Evolutionary conservation across 371 early-diverging fungal genomes (phyloP), one percentile per base, ranked within the genome.

Genomic region (Rhizomucor miehei): DNA sequence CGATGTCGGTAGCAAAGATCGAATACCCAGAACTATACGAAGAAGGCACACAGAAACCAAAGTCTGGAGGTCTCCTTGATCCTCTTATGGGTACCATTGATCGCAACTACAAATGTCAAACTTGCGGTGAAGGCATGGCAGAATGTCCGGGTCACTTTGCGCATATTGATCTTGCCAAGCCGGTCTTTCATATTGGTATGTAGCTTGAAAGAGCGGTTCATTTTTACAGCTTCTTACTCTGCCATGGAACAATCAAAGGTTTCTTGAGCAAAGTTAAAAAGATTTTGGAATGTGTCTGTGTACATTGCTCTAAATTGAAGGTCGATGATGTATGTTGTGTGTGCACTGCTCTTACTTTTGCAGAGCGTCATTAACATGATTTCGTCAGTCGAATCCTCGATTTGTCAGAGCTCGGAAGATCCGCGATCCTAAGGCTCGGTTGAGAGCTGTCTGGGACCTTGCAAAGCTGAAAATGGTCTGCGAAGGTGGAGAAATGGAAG

Each of bases 121-220:
- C 99, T 8, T 99, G 99, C 75, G 90, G 89, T 45, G 94, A 94
- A 67, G 89, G 90, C 61, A 96, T 94, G 92, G 89, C 89, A 25
- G 93, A 94, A 60, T 99, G 99, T 69, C 92, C 93, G 17, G 99
- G 99, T 34, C 99, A 99, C 72, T 99, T 99, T 87, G 99, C 97
- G 11, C 97, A 99, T 66, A 97, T 99, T 63, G 97, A 99, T 66
- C 86, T 99, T 8, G 93, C 93, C n/a, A 93, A 91, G 70, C 99
- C 99, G 11, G 97, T 99, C 20, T 98, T 88, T 77, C 99, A 99
- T 74, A 82, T 92, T 59, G 88, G 85, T 73, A 85, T 39, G 13
- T 43, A 50, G 51, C 19, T 17, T 21, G 21, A 17, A 19, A 12
- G 10, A 24, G 41, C 20, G 34, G 9, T 21, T 39, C 23, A 38